phyloP scores from a whole-genome alignment of 2,329 filamentous ascomycete species.

The Aureobasidium sp. region DNA sequence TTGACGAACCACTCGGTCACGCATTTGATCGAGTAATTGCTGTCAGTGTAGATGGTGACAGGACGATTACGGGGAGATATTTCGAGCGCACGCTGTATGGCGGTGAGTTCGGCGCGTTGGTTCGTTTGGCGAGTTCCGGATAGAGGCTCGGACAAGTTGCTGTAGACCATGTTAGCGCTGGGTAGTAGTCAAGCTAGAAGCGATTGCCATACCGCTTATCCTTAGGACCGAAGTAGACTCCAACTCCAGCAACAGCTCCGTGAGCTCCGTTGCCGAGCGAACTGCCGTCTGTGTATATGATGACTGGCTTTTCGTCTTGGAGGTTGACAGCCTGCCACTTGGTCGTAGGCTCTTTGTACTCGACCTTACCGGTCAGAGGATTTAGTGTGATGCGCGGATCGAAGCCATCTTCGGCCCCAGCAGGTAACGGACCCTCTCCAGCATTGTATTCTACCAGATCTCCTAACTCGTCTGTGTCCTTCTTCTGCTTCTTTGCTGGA shows the following conservation, averaged over 20 bases:
- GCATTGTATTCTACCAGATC: slow-evolving; percentile 35
- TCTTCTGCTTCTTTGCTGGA: slow-evolving; percentile 31
- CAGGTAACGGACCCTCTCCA: slow-evolving; percentile 48
- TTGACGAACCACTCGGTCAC: slow-evolving; percentile 71
- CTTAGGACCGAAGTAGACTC: slow-evolving; percentile 54
- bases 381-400: slow-evolving; percentile 50
- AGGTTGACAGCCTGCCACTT: slow-evolving; percentile 38
- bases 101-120: slow-evolving; percentile 89
- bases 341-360: slow-evolving; percentile 45
- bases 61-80: slow-evolving; percentile 59
- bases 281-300: slow-evolving; percentile 57
- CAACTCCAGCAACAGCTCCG: slow-evolving; percentile 53
- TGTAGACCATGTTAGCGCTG: background rate
- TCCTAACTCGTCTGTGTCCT: slow-evolving; percentile 21
- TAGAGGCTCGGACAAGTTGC: slow-evolving; percentile 67
- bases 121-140: slow-evolving; percentile 75
- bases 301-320: slow-evolving; percentile 36
- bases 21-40: slow-evolving; percentile 83
- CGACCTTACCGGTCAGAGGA: slow-evolving; percentile 42
- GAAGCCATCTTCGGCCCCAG: slow-evolving; percentile 52
- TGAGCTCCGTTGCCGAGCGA: slow-evolving; percentile 48
- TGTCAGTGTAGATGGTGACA: slow-evolving; percentile 78
- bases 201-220: slow-evolving; percentile 31
- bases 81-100: slow-evolving; percentile 75
- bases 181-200: background rate